Evolutionary conservation across 2,329 filamentous ascomycete genomes (phyloP).

Genomic region (Rasamsonia emersonii): DNA sequence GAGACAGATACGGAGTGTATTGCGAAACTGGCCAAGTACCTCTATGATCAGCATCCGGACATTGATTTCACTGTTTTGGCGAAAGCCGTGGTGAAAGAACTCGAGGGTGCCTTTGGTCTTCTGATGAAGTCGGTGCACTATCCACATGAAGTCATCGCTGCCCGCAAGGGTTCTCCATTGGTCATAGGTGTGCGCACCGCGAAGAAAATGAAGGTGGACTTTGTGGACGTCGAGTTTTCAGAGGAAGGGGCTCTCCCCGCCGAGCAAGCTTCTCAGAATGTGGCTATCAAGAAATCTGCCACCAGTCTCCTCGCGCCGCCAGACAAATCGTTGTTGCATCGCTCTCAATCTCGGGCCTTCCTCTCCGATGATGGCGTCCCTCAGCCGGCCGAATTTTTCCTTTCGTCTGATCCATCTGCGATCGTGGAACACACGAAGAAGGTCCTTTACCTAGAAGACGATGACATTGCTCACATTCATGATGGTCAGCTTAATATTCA

Average conservation of each 20-base stretch:
- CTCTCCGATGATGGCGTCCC: constrained; percentile 97
- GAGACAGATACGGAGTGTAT: constrained; percentile 99
- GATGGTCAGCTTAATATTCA: constrained; percentile 99
- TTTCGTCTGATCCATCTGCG: constrained; percentile 95
- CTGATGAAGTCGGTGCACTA: constrained; percentile 98
- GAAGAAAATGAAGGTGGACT: constrained; percentile 99
- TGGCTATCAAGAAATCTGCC: constrained; percentile 84
- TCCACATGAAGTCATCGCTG: constrained; percentile 94
- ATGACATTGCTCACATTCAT: constrained; percentile 99
- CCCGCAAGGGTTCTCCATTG: constrained; percentile 94
- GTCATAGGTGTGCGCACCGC: constrained; percentile 95
- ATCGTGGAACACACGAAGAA: constrained; percentile 99
- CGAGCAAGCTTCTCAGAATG: constrained; percentile 92
- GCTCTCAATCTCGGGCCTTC: constrained; percentile 96
- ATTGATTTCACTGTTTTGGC: constrained; percentile 94
- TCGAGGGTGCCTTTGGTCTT: constrained; percentile 94
- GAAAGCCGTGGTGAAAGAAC: constrained; percentile 96
- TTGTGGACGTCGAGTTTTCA: constrained; percentile 95
- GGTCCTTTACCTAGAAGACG: constrained; percentile 98
- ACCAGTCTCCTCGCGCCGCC: constrained; percentile 71
- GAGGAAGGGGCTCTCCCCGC: constrained; percentile 83
- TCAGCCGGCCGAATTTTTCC: constrained; percentile 98
- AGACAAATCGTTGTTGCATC: constrained; percentile 96
- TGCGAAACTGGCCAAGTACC: constrained; percentile 96
- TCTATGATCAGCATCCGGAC: constrained; percentile 87